Evolutionary conservation across 768 basidiomycete species (phyloP), one percentile per base, ranked within the genome.

Genomic region (Rhizopogon sp.): DNA sequence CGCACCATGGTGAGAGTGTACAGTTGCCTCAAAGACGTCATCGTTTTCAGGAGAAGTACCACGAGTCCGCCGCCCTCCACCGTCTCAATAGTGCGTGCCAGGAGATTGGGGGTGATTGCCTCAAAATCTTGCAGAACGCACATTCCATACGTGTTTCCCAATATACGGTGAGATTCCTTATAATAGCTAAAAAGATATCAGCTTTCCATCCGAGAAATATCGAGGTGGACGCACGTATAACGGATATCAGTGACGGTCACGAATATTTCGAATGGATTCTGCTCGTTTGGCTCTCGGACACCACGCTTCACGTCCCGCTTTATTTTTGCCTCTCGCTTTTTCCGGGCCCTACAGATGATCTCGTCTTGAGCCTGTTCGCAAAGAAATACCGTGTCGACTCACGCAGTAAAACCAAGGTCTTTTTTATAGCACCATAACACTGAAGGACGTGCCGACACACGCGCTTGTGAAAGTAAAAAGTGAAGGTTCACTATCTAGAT

Each of bases 401-500:
- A 88, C 91, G 83, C 94, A 8, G 93, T 94, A 66, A 99, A 99
- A 0, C 95, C 96, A 0, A 99, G 78, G 39, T 98, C 95, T 68
- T 98, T 98, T 75, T 97, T 98, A 79, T 99, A 99, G 63, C 94
- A 97, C 97, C 97, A 99, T 57, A 98, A 73, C 1, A 97, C 94
- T 6, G 88, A 91, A 2, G 93, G 93, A 14, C 93, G 79, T 4
- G 92, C 88, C 20, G 91, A 93, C 2, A 93, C 85, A 52, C 89
- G 81, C 13, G 90, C 89, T 75, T 98, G 95, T 0, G 93, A 93
- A 16, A 99, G 82, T 44, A 99, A 69, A 70, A 90, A 98, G 71
- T 99, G 96, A 29, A 99, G 77, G 69, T 98, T 98, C 53, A 98
- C 95, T 50, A 96, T 83, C 85, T 93, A 63, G 55, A 39, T 16